Conservation (phyloP, 352 stramenopile species). For the Globisporangium sylvaticum region DNA sequence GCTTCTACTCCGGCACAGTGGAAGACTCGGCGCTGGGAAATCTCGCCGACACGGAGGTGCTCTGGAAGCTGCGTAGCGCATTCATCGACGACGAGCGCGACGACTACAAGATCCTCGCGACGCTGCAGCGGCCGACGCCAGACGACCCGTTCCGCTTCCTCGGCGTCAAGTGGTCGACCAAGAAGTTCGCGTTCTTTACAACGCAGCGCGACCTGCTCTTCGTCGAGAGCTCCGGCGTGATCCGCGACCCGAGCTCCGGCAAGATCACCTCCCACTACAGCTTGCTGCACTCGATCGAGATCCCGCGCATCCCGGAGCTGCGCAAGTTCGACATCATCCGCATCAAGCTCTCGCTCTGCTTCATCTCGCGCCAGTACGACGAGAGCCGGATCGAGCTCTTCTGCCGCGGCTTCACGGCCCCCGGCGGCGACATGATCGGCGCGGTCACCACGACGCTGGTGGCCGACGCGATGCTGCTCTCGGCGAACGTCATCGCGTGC, state of each 20-base stretch:
- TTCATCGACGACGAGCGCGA: constrained; percentile 38
- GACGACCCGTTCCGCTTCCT: constrained; percentile 45
- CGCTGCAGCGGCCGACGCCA: constrained; percentile 24
- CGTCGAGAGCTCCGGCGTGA: constrained; percentile 11
- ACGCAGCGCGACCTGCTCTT: constrained; percentile 12
- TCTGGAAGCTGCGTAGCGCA: constrained; percentile 34
- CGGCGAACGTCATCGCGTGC: constrained; percentile 1
- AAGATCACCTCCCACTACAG: constrained; percentile 11
- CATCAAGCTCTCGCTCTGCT: constrained; percentile 26
- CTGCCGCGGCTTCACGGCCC: constrained; percentile 22
- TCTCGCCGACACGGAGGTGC: constrained; percentile 34
- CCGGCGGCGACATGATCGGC: constrained; percentile 19
- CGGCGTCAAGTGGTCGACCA: constrained; percentile 37
- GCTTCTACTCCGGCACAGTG: constrained; percentile 31
- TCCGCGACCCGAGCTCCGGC: neutral
- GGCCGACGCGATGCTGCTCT: constrained; percentile 11
- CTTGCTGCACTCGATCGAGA: constrained; percentile 18
- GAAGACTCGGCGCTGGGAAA: constrained; percentile 44
- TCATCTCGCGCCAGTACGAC: constrained; percentile 21
- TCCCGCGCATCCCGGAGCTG: constrained; percentile 11
- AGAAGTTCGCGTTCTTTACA: constrained; percentile 1
- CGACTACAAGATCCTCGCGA: constrained; percentile 32
- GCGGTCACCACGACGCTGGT: constrained; percentile 17
- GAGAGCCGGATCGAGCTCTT: constrained; percentile 25
- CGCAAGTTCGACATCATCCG: constrained; percentile 20